Evolutionary conservation across 768 basidiomycete genomes (phyloP).

Genomic region (Astraeus odoratus): DNA sequence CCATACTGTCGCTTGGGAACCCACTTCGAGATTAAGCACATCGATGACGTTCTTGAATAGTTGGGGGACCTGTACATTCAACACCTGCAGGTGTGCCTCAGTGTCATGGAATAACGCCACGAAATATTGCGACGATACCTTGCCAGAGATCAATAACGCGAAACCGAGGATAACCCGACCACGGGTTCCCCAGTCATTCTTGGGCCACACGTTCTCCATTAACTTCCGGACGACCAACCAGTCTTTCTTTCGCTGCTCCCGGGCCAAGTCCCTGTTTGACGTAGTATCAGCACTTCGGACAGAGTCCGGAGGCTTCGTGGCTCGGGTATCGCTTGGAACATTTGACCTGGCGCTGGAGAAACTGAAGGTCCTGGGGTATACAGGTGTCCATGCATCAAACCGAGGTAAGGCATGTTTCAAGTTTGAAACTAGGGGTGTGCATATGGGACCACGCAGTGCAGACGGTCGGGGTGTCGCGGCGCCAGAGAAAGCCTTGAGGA

Average conservation of each 20-base stretch:
- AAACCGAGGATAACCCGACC: constrained; percentile 79
- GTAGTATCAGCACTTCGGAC: constrained; percentile 2
- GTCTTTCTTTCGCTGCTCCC: constrained; percentile 66
- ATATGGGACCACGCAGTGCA: background rate
- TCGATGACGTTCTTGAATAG: constrained; percentile 93
- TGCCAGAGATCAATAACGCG: constrained; percentile 71
- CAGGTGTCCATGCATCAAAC: background rate
- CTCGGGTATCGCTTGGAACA: background rate
- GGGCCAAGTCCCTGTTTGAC: constrained; percentile 11
- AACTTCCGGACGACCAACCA: constrained; percentile 82
- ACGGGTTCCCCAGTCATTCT: constrained; percentile 75
- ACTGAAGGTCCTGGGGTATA: constrained; percentile 11
- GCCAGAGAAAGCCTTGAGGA: constrained; percentile 7
- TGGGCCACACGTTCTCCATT: constrained; percentile 91
- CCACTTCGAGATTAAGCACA: constrained; percentile 76
- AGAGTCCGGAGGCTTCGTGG: constrained; percentile 1
- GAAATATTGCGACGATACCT: constrained; percentile 43
- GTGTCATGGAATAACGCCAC: background rate
- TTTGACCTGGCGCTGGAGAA: constrained; percentile 9
- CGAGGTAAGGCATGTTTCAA: constrained; percentile 5
- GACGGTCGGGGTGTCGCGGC: constrained; percentile 2
- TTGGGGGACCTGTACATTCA: constrained; percentile 98
- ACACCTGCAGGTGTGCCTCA: constrained; percentile 42
- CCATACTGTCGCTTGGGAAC: constrained; percentile 75
- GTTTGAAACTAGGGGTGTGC: constrained; percentile 1